A percentile compares a stretch with the other conserved stretches of the same genome.
phyloP scores from a whole-genome alignment of 2,329 filamentous ascomycete genomes.

The Blastomyces silverae region DNA sequence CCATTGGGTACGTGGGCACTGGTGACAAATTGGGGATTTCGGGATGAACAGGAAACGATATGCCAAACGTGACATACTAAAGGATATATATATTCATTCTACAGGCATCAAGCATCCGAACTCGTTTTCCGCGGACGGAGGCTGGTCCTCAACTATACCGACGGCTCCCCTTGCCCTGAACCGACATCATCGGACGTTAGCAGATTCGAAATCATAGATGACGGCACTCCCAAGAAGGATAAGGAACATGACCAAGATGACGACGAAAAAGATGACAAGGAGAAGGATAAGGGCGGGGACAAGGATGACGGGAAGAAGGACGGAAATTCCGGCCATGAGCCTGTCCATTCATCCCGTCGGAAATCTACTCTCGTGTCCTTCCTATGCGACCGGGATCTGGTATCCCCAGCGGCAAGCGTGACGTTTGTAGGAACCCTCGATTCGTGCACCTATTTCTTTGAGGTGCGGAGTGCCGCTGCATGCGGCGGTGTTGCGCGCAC shows the following conservation, averaged over 20 bases:
- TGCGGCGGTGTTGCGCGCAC: conserved; percentile 63
- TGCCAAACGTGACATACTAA: conserved; percentile 7
- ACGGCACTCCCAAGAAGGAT: neutral
- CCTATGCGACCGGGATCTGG: conserved; percentile 78
- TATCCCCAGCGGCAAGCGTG: conserved; percentile 59
- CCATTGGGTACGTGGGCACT: conserved; percentile 38
- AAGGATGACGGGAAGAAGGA: conserved; percentile 28
- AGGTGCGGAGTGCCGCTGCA: conserved; percentile 76
- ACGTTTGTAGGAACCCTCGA: conserved; percentile 86
- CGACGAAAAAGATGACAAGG: conserved; percentile 15
- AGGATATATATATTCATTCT: neutral
- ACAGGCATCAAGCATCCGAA: conserved; percentile 41
- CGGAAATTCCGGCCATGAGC: conserved; percentile 17
- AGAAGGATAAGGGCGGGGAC: conserved; percentile 20
- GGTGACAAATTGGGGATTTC: neutral
- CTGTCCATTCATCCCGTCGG: conserved; percentile 33
- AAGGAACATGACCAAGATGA: conserved; percentile 2
- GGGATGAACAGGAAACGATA: neutral
- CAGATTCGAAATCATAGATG: conserved; percentile 19
- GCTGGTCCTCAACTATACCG: conserved; percentile 67
- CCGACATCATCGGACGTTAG: conserved; percentile 15
- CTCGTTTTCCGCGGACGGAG: conserved; percentile 49
- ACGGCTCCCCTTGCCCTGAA: conserved; percentile 62
- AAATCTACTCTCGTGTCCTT: conserved; percentile 89
- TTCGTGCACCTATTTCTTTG: conserved; percentile 93